Base-by-base conservation (phyloP, 192 early-diverging fungal genomes). In the Helicostylum pulchrum region DNA sequence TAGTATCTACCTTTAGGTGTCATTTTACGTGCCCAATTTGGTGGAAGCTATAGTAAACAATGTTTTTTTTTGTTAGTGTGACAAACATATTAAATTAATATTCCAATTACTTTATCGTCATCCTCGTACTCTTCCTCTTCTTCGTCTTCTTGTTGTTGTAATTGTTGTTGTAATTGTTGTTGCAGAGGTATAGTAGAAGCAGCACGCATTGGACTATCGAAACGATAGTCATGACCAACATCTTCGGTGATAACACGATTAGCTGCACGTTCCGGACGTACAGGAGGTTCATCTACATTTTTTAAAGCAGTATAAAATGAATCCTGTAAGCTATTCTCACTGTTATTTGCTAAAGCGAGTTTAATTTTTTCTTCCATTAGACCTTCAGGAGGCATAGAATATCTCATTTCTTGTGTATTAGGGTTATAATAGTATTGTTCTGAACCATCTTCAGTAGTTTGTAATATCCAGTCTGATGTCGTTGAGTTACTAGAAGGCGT, bases 11-110 rank as follows among this genome's bases (percentile, higher is more conserved):
- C 80, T 55, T 88, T 81, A 5, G 72, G 60, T n/a, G 76, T 73
- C 12, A 61, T 15, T 69, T 87, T 88, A 20, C 75, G 67, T 3
- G 70, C 75, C 86, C 86, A 88, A 61, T 87, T 83, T 11, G 70
- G 78, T 34, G 86, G 86, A 36, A 68, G 51, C 62, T 64, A 44
- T 36, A 42, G 19, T 1, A 19, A 15, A 6, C 3, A 7, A 14
- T 6, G 17, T 50, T 50, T 19, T 20, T 50, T 20, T 50, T 50
- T 45, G 26, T 26, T 26, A 26, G 26, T 26, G 26, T 26, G 26
- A 26, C 26, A 26, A 26, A 12, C 44, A 45, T 45, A 45, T 45
- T 12, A 9, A 45, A 15, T 45, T 15, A 45, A 45, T 45, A 9
- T 17, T 15, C 2, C 4, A 48, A 7, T 48, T 48, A 48, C 46